phyloP scores from a whole-genome alignment of 2,329 filamentous ascomycete species.

The Elsinoe necatrix region DNA sequence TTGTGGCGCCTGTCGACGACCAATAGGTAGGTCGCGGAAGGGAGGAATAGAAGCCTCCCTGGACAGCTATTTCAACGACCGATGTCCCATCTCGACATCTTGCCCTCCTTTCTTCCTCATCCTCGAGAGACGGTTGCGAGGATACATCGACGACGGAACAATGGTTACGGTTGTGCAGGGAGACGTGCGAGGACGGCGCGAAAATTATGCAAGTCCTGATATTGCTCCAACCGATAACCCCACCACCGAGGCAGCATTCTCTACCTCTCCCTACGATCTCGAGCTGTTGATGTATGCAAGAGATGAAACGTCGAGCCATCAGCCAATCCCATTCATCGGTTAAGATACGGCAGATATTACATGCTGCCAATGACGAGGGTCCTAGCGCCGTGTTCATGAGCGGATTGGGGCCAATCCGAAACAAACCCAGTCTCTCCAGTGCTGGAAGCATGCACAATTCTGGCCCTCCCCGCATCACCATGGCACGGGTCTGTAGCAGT shows the following conservation, averaged over 20 bases:
- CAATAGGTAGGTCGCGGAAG: background rate
- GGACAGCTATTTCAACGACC: background rate
- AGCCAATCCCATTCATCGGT: background rate
- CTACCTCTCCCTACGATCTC: background rate
- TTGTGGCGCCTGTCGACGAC: background rate
- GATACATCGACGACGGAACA: no score
- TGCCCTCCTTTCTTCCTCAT: no score
- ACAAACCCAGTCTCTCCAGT: background rate
- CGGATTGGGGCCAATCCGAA: background rate
- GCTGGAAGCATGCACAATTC: slow-evolving; percentile 3
- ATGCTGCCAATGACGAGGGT: slow-evolving; percentile 2
- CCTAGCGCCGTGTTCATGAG: background rate
- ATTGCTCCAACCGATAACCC: background rate
- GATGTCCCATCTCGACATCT: no score
- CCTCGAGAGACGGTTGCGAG: no score
- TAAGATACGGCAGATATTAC: background rate
- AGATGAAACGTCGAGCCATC: slow-evolving; percentile 1
- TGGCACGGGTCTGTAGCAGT: background rate
- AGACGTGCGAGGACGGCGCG: background rate
- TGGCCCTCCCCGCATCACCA: background rate
- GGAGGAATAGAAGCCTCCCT: background rate
- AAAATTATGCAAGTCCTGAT: background rate
- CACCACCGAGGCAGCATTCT: background rate
- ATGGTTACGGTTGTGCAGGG: no score
- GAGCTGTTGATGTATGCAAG: background rate